Evolutionary conservation across 192 early-diverging fungal genomes (phyloP).

Genomic region (Linnemannia zychae): DNA sequence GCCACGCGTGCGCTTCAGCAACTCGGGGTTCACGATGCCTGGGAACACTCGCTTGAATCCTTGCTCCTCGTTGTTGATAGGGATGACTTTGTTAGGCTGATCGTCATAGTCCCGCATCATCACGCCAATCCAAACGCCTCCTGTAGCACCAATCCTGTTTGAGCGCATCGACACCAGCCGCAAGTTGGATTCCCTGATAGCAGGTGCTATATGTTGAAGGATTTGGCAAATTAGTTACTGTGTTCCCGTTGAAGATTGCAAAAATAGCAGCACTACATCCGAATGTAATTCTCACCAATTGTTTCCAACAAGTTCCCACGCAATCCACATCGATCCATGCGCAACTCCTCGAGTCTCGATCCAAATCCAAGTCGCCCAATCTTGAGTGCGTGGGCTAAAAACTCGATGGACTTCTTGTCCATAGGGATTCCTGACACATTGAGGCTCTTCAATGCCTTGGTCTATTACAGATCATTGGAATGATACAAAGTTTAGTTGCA

Average conservation of each 20-base stretch:
- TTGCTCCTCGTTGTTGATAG: slow-evolving; percentile 53
- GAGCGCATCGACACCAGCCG: slow-evolving; percentile 58
- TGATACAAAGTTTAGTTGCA: slow-evolving; percentile 8
- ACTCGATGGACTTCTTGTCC: slow-evolving; percentile 77
- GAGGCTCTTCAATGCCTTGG: slow-evolving; percentile 71
- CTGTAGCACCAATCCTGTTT: slow-evolving; percentile 62
- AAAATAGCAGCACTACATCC: neutral
- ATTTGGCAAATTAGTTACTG: neutral
- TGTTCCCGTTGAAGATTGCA: neutral
- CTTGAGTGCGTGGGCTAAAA: slow-evolving; percentile 74
- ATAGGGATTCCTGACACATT: slow-evolving; percentile 79
- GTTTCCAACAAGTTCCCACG: slow-evolving; percentile 54
- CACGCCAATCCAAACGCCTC: slow-evolving; percentile 67
- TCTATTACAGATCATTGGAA: slow-evolving; percentile 50
- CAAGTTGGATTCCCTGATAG: slow-evolving; percentile 60
- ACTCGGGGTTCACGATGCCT: slow-evolving; percentile 40
- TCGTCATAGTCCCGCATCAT: slow-evolving; percentile 69
- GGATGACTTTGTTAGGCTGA: slow-evolving; percentile 40
- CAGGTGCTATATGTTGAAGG: slow-evolving; percentile 36
- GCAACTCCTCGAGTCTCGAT: slow-evolving; percentile 57
- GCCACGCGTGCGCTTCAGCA: slow-evolving; percentile 51
- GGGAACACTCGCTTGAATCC: slow-evolving; percentile 52
- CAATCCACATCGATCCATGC: slow-evolving; percentile 58
- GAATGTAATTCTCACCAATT: slow-evolving; percentile 27
- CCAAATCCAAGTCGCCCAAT: slow-evolving; percentile 55